These are phyloP conservation scores for Hypholoma fasciculare DNA, from an alignment of 768 basidiomycete species.

Conservation along the genomic window DNA sequence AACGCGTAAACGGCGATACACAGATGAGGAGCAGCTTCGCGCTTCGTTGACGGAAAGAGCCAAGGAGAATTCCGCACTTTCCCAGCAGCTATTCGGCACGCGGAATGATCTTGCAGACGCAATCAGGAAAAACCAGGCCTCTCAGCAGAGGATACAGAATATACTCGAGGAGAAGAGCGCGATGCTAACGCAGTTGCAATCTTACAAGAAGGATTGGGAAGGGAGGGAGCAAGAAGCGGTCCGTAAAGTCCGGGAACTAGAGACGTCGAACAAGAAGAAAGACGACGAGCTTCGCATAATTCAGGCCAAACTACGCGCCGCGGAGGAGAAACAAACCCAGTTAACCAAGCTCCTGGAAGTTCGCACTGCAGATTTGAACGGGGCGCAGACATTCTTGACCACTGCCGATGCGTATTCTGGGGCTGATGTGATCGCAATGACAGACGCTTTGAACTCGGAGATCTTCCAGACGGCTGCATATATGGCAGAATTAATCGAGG, in stretches of 20 bases:
- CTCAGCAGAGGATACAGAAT: neutral
- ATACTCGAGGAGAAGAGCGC: slow-evolving; percentile 7
- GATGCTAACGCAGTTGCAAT: neutral
- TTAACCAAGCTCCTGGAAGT: slow-evolving; percentile 24
- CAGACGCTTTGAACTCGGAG: slow-evolving; percentile 46
- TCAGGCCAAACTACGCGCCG: slow-evolving; percentile 13
- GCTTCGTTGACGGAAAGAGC: neutral
- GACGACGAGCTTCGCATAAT: slow-evolving; percentile 7
- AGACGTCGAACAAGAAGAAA: slow-evolving; percentile 3
- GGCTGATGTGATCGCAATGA: slow-evolving; percentile 38
- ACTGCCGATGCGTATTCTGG: slow-evolving; percentile 44
- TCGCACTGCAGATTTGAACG: slow-evolving; percentile 39
- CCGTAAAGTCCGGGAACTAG: neutral
- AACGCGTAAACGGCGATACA: neutral
- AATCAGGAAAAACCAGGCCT: neutral
- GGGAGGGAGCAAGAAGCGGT: neutral
- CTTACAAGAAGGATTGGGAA: neutral
- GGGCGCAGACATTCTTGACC: slow-evolving; percentile 42
- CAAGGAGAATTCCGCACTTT: neutral
- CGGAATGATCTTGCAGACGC: slow-evolving; percentile 2
- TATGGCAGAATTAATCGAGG: slow-evolving; percentile 35
- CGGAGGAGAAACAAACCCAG: slow-evolving; percentile 19
- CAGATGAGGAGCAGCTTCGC: neutral
- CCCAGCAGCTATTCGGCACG: neutral
- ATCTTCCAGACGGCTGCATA: slow-evolving; percentile 46